phyloP scores from a whole-genome alignment of 352 stramenopile species.

The Blastocystis sp. region DNA sequence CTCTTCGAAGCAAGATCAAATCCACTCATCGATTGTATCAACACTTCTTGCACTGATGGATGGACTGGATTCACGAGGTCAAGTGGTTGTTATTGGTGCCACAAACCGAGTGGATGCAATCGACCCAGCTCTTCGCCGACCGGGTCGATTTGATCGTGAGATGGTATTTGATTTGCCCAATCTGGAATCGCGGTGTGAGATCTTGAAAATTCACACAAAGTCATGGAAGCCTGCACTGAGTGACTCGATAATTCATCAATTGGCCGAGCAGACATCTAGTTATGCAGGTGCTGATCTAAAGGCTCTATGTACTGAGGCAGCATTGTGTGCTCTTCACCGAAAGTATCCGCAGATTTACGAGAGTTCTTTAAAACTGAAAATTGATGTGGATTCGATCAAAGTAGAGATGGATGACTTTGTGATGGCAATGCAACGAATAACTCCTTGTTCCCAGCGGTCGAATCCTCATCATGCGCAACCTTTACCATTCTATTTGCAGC shows the following conservation, averaged over 20 bases:
- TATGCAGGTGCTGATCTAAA: slow-evolving; percentile 85
- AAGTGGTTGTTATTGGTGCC: slow-evolving; percentile 90
- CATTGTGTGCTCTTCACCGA: slow-evolving; percentile 77
- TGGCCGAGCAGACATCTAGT: slow-evolving; percentile 76
- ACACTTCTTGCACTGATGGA: slow-evolving; percentile 85
- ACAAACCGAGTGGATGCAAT: slow-evolving; percentile 92
- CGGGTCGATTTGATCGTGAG: slow-evolving; percentile 84
- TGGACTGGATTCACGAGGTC: slow-evolving; percentile 68
- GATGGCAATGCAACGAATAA: slow-evolving; percentile 72
- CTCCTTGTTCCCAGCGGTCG: slow-evolving; percentile 61
- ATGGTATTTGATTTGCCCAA: slow-evolving; percentile 81
- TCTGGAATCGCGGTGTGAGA: slow-evolving; percentile 73
- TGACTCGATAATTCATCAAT: slow-evolving; percentile 70
- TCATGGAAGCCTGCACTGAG: slow-evolving; percentile 76
- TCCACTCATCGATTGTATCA: slow-evolving; percentile 84
- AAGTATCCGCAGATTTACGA: slow-evolving; percentile 81
- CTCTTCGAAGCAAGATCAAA: slow-evolving; percentile 85
- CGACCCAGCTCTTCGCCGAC: slow-evolving; percentile 85
- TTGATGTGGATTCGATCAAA: slow-evolving; percentile 73
- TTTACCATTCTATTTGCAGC: slow-evolving; percentile 69
- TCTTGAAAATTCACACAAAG: slow-evolving; percentile 79
- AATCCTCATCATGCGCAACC: slow-evolving; percentile 72
- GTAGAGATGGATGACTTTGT: slow-evolving; percentile 76
- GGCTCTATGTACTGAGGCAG: slow-evolving; percentile 79
- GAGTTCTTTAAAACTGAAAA: slow-evolving; percentile 72